Conservation (phyloP, 345 rosid species). For the Gossypium arboreum region DNA sequence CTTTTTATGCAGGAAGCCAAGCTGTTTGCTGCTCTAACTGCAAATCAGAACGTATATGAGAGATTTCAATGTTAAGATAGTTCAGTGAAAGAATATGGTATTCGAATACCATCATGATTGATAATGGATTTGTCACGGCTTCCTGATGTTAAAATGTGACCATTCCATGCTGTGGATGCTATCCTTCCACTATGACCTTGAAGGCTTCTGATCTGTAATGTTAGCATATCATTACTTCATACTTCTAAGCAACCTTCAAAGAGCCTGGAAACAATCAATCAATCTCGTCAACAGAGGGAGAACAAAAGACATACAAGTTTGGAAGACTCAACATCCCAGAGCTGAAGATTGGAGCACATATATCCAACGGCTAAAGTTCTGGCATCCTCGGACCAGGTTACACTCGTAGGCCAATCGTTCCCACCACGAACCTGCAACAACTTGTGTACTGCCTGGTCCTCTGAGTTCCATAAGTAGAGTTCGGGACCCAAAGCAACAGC, state of each 20-base stretch:
- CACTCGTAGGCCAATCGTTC: slow-evolving; percentile 36
- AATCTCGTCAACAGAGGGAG: not conserved
- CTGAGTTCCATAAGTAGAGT: slow-evolving; percentile 39
- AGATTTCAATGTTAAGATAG: not conserved
- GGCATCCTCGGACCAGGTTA: slow-evolving; percentile 42
- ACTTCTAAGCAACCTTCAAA: not conserved
- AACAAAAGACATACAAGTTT: slow-evolving; percentile 33
- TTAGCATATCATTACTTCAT: not conserved
- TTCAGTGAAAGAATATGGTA: not conserved
- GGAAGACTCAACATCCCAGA: slow-evolving; percentile 47
- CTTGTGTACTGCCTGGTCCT: slow-evolving; percentile 17
- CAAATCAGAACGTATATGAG: not conserved
- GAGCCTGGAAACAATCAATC: not conserved
- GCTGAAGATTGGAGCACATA: slow-evolving; percentile 31
- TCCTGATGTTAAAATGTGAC: slow-evolving; percentile 41
- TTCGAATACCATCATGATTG: slow-evolving; percentile 40
- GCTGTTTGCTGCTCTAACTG: slow-evolving; percentile 37
- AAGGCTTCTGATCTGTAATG: slow-evolving; percentile 31
- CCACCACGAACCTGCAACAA: slow-evolving; percentile 23
- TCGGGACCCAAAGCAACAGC: slow-evolving; percentile 39
- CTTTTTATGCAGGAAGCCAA: slow-evolving; percentile 25
- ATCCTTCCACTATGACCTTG: slow-evolving; percentile 39
- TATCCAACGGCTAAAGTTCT: slow-evolving; percentile 38
- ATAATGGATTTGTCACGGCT: slow-evolving; percentile 43
- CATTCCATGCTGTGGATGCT: slow-evolving; percentile 41